Evolutionary conservation across 2,329 filamentous ascomycete genomes (phyloP), one percentile per base, ranked within the genome.

Genomic region (Parascedosporium putredinis): DNA sequence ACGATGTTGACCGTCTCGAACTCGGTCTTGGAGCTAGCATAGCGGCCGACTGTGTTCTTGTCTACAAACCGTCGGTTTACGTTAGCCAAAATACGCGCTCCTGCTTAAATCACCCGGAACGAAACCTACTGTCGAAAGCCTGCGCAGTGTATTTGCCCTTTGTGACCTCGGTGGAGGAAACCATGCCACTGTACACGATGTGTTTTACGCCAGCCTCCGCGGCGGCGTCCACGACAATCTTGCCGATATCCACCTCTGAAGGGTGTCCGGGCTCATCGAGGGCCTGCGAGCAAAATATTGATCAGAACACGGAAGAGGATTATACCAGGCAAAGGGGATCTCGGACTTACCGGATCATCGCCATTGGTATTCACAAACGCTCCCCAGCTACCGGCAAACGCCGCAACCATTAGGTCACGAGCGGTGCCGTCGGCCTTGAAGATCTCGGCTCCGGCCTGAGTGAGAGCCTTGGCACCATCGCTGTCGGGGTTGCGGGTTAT

Each of bases 331-430:
- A 3, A 10, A 16, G 24, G 25, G 23, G 4, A 10, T n/a, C n/a
- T n/a, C n/a, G n/a, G n/a, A 52, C 58, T 53, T 51, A 61, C 59
- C 49, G 59, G 55, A 53, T 64, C 61, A 44, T 62, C 59, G 60
- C 74, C 79, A 53, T 79, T 69, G 0, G 76, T 80, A 46, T 76
- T 71, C 52, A 67, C 66, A 60, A 79, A 80, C 52, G 80, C 75
- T 51, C 69, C 57, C 51, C 71, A 68, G 16, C 73, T 74, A 6
- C 68, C 70, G 2, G 31, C 43, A 50, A 76, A 74, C 0, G 68
- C 71, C 0, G 55, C 38, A 44, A 64, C 58, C 29, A 77, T 63
- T 10, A 63, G 64, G 2, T 55, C 53, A 3, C 62, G 56, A 44
- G 74, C 67, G 50, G 70, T 64, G 27, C 74, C 58, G 29, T 77